These are phyloP conservation scores for Ascocoryne sarcoides DNA, from an alignment of 2,329 filamentous ascomycete species.

Conservation along the genomic window DNA sequence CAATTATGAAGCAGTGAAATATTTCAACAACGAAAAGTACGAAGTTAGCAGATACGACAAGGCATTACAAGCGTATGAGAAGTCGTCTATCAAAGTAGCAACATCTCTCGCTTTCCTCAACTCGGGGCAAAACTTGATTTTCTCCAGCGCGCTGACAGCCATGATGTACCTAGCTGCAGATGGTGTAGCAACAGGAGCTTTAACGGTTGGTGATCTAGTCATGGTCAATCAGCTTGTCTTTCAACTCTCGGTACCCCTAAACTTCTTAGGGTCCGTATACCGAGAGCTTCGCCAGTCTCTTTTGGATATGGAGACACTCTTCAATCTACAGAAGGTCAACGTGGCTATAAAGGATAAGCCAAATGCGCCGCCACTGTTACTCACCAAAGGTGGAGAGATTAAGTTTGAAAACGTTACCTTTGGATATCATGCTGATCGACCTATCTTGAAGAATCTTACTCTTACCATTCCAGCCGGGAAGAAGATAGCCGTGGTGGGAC, in stretches of 20 bases:
- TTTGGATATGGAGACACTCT: conserved; percentile 96
- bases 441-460: conserved; percentile 75
- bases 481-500: conserved; percentile 92
- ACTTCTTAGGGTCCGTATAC: conserved; percentile 97
- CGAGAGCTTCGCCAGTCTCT: conserved; percentile 90
- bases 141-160: conserved; percentile 81
- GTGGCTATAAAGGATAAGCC: conserved; percentile 72
- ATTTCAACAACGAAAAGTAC: conserved; percentile 98
- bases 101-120: conserved; percentile 91
- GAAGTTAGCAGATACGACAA: conserved; percentile 87
- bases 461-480: conserved; percentile 91
- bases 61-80: conserved; percentile 78
- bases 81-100: conserved; percentile 91
- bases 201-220: conserved; percentile 93
- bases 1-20: conserved; percentile 98
- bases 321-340: conserved; percentile 95
- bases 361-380: conserved; percentile 61
- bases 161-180: conserved; percentile 98
- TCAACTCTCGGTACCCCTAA: conserved; percentile 90
- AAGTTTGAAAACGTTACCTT: conserved; percentile 92
- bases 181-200: conserved; percentile 68
- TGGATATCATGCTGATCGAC: conserved; percentile 78
- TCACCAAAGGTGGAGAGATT: conserved; percentile 78
- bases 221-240: conserved; percentile 99
- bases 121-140: conserved; percentile 93